These are phyloP conservation scores for Gonium pectorale DNA, from an alignment of 139 green algal species.

Conservation along the genomic window DNA sequence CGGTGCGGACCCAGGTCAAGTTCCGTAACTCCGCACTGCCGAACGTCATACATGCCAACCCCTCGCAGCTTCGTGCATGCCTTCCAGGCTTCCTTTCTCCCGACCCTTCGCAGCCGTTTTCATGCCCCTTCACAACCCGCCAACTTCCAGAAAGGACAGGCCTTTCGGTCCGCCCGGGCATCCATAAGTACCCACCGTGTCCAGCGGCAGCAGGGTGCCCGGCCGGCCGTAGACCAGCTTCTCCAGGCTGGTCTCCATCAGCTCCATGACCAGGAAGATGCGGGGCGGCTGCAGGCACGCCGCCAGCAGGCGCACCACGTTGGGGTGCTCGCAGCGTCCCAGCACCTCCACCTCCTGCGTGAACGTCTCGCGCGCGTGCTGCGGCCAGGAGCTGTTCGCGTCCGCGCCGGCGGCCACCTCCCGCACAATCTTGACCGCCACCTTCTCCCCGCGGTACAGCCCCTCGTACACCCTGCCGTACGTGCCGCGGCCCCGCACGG, in stretches of 20 bases:
- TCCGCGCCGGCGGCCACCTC: not conserved
- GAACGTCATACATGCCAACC: not conserved
- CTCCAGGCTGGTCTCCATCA: constrained; percentile 36
- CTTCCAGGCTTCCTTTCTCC: no score
- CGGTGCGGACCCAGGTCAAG: not conserved
- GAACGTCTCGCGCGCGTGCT: not conserved
- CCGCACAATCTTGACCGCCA: constrained; percentile 32
- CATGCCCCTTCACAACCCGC: no score
- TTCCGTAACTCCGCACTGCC: not conserved
- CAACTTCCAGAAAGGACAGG: no score
- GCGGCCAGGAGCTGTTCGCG: no score
- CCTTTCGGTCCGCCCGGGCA: no score
- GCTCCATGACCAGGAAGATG: constrained; percentile 29
- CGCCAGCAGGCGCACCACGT: constrained; percentile 29
- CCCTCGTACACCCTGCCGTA: constrained; percentile 32
- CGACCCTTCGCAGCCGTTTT: no score
- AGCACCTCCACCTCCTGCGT: constrained; percentile 33
- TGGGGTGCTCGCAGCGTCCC: constrained; percentile 22
- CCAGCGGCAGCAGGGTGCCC: not conserved
- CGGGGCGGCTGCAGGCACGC: constrained; percentile 12
- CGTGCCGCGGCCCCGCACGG: not conserved
- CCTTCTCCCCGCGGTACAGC: constrained; percentile 14
- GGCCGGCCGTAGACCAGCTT: constrained; percentile 26
- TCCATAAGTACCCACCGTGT: not conserved
- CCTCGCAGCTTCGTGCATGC: no score